These are phyloP conservation scores for Pulveroboletus ravenelii DNA, from an alignment of 768 basidiomycete species.

Conservation along the genomic window DNA sequence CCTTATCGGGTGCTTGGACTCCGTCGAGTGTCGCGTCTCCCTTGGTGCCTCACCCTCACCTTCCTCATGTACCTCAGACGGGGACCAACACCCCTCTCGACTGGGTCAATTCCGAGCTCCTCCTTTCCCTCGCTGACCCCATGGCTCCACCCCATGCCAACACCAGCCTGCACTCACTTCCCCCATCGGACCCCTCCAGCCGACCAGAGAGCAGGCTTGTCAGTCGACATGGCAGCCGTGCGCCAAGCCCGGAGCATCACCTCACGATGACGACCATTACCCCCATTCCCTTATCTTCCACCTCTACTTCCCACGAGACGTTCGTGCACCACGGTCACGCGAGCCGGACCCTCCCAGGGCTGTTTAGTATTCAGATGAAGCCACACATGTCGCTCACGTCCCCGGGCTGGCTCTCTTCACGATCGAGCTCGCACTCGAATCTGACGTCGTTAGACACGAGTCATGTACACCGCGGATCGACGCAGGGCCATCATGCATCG, in stretches of 20 bases:
- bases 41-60: conserved; percentile 32
- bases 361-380: conserved; percentile 61
- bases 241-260: conserved; percentile 54
- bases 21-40: conserved; percentile 39
- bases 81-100: conserved; percentile 51
- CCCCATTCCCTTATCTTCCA: too few species aligned
- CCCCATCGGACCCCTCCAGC: conserved; percentile 26
- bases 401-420: conserved; percentile 38
- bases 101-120: conserved; percentile 83
- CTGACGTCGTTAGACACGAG: conserved; percentile 1
- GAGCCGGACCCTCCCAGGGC: conserved; percentile 45
- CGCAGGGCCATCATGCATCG: conserved; percentile 1
- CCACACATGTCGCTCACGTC: conserved; percentile 47
- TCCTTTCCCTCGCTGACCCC: conserved; percentile 54
- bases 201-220: conserved; percentile 21
- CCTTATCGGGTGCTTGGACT: conserved; percentile 17
- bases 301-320: conserved; percentile 39
- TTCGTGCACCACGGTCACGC: conserved; percentile 50
- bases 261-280: conserved; percentile 8
- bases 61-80: conserved; percentile 42
- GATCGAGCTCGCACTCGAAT: conserved; percentile 33
- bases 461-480: background rate
- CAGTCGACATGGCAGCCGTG: conserved; percentile 42
- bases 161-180: conserved; percentile 14
- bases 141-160: conserved; percentile 22